A percentile compares a stretch with the other conserved stretches of the same genome.
Conservation (phyloP, 2,329 filamentous ascomycete genomes). For the Phyllachora maydis region DNA sequence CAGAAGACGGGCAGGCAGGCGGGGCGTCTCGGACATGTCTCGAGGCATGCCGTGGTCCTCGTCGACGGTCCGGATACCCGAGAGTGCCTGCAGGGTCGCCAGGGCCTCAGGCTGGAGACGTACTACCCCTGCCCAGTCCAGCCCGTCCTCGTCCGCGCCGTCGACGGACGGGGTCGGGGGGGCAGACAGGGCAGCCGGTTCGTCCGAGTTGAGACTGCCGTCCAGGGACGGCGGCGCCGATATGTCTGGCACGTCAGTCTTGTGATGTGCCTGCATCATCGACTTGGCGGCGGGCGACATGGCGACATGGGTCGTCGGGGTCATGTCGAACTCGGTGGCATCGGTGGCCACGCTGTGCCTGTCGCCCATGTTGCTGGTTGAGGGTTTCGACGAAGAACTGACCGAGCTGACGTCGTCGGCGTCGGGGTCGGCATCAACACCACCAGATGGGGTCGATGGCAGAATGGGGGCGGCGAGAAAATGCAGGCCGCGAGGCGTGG, state of each 20-base stretch:
- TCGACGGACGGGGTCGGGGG: conserved; percentile 64
- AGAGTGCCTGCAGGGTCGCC: conserved; percentile 58
- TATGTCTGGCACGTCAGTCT: conserved; percentile 47
- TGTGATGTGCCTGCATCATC: conserved; percentile 42
- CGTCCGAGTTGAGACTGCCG: conserved; percentile 74
- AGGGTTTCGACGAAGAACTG: conserved; percentile 28
- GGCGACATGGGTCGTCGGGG: no score
- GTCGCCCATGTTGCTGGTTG: conserved; percentile 41
- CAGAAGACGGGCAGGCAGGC: conserved; percentile 26
- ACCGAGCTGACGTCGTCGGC: conserved; percentile 13
- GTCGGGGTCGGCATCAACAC: conserved; percentile 25
- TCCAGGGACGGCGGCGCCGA: conserved; percentile 78
- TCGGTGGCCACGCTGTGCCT: conserved; percentile 39
- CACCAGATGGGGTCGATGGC: conserved; percentile 38
- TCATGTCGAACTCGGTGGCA: conserved; percentile 61
- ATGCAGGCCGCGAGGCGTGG: conserved; percentile 47
- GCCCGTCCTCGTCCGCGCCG: conserved; percentile 29
- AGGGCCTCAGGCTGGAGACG: conserved; percentile 63
- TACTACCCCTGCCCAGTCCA: conserved; percentile 53
- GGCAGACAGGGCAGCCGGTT: conserved; percentile 64
- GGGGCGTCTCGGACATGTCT: conserved; percentile 28
- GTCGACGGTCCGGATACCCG: conserved; percentile 21
- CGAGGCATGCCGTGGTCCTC: conserved; percentile 29
- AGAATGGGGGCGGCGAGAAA: conserved; percentile 42
- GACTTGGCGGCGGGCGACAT: conserved; percentile 59